Evolutionary conservation across 2,329 filamentous ascomycete species (phyloP), one percentile per base, ranked within the genome.

Genomic region (Cadophora sp.): DNA sequence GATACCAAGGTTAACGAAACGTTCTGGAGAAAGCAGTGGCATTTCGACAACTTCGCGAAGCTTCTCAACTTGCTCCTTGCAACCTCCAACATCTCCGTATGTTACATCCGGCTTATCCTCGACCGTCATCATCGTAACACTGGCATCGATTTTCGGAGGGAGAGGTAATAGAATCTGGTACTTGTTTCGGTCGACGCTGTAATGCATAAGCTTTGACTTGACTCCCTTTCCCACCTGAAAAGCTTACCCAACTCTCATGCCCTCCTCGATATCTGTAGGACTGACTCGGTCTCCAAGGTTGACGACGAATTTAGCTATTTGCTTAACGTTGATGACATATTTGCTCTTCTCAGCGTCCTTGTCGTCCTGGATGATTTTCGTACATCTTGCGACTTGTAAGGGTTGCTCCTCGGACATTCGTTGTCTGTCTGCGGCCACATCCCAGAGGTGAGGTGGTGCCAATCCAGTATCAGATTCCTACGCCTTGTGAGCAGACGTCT

Each of bases 241-340:
- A 69, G 51, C 85, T 75, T 84, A 89, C 81, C 94, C 96, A 70
- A 99, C 96, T 74, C 96, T 90, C 96, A 99, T 99, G 73, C 96
- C 96, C 81, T 99, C 96, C 79, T 99, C 96, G 77, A 99, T 99
- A 89, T 99, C 96, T 74, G 96, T 98, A 61, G 96, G 96, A 78
- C 92, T 97, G 75, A 99, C 96, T 72, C 96, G 91, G 79, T 99
- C 96, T 76, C 96, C 96, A 63, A 99, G 89, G 81, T 97, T 96
- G 73, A 99, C 96, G 62, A 99, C 96, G 77, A 99, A 99, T 83
- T 99, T 99, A 78, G 96, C 96, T 77, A 99, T 99, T 82, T 99
- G 96, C 86, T 99, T 99, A 76, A 99, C 95, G 82, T 99, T 99
- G 87, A 99, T 99, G 77, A 99, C 94, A 84, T 99, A 99, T 89